Conservation (phyloP, 2,329 filamentous ascomycete genomes). For the Fusarium mundagurra region DNA sequence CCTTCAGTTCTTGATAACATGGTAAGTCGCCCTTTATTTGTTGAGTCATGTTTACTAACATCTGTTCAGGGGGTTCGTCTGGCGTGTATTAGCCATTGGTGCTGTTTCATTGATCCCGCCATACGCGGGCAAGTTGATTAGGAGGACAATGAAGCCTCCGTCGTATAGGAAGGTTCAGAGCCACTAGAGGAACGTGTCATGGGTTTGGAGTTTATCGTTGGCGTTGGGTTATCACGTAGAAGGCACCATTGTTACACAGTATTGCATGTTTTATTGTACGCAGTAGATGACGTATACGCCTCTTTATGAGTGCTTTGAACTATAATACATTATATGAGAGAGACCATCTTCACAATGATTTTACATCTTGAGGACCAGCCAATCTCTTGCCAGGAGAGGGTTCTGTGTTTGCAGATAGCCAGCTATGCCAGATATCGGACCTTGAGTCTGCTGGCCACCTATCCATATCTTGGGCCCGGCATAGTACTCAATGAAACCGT, state of each 20-base stretch:
- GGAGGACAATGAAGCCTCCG: constrained; percentile 86
- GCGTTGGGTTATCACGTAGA: constrained; percentile 38
- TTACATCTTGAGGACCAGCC: constrained; percentile 65
- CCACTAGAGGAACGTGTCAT: constrained; percentile 54
- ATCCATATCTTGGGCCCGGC: constrained; percentile 83
- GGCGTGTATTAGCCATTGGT: constrained; percentile 84
- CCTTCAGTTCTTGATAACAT: constrained; percentile 77
- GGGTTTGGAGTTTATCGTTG: constrained; percentile 17
- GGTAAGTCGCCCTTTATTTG: constrained; percentile 55
- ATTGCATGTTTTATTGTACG: constrained; percentile 24
- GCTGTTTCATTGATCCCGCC: constrained; percentile 86
- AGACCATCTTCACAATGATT: background rate
- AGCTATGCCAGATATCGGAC: constrained; percentile 75
- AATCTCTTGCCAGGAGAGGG: constrained; percentile 50
- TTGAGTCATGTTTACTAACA: constrained; percentile 23
- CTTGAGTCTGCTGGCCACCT: constrained; percentile 78
- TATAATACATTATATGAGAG: constrained; percentile 16
- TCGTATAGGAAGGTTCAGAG: constrained; percentile 94
- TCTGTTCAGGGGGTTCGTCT: constrained; percentile 76
- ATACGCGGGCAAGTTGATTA: constrained; percentile 86
- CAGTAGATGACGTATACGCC: constrained; percentile 21
- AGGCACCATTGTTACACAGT: constrained; percentile 21
- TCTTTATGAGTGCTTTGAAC: constrained; percentile 11
- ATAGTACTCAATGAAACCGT: constrained; percentile 85
- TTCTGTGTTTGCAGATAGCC: constrained; percentile 64